Conservation (phyloP, 2,329 filamentous ascomycete species). For the Aureobasidium sp. region DNA sequence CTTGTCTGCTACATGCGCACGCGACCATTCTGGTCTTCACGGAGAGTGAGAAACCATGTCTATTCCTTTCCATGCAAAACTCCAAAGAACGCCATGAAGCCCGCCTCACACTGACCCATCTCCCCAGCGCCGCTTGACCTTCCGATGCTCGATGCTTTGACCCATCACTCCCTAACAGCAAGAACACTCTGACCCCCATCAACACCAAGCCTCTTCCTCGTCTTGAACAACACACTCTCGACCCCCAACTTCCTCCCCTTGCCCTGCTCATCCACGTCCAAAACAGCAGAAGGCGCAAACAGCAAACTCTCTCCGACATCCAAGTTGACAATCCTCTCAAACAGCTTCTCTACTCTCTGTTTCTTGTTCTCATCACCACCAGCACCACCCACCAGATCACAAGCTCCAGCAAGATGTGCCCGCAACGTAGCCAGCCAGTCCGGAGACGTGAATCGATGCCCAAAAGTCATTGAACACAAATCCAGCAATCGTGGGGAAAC, state of each 20-base stretch:
- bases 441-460: conserved; percentile 65
- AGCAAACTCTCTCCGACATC: conserved; percentile 28
- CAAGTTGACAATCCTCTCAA: conserved; percentile 26
- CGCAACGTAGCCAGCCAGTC: conserved; percentile 50
- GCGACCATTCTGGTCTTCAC: not conserved
- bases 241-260: conserved; percentile 21
- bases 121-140: too few relatives aligned
- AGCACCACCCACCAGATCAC: conserved; percentile 11
- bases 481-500: conserved; percentile 62
- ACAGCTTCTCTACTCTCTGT: conserved; percentile 20
- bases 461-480: conserved; percentile 62
- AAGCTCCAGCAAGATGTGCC: conserved; percentile 42
- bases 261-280: conserved; percentile 19
- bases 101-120: not conserved
- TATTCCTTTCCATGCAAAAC: too few relatives aligned
- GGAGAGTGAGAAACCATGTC: too few relatives aligned
- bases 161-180: conserved; percentile 17
- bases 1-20: not conserved
- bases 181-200: conserved; percentile 26
- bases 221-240: conserved; percentile 24
- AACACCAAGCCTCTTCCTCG: conserved; percentile 23
- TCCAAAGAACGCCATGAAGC: too few relatives aligned
- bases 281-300: conserved; percentile 26
- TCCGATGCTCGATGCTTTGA: not conserved
- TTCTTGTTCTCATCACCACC: not conserved